Base-by-base conservation (phyloP, 202 grass and related monocot genomes). In the Cymbopogon flexuosus region DNA sequence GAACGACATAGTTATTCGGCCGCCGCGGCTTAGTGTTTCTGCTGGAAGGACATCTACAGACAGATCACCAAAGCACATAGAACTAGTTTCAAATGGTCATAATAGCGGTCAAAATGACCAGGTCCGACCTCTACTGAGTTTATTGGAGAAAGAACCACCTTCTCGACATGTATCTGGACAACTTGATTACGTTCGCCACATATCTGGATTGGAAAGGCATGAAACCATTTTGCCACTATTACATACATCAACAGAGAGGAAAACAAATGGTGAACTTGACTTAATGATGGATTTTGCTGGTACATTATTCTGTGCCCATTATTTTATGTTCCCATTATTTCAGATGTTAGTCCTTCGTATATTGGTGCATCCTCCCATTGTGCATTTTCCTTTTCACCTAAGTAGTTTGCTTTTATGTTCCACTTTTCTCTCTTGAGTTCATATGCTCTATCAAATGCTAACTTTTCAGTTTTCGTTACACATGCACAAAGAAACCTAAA, bases 141-240 rank as follows among this genome's bases (percentile, higher is more conserved):
- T 99, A 78, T 86, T 99, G 84, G 96, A 91, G 74, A 99, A 99
- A 82, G 96, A 99, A 83, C 90, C 93, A 36, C 92, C 92, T 62
- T 99, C 96, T 39, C 96, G 96, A 33, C 90, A 91, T 86, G 92
- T 93, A 83, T 99, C 96, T 83, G 96, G 96, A 49, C 96, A 99
- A 82, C 88, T 99, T 77, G 96, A 99, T 87, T 95, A 96, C n/a
- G 87, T 88, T 66, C 76, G 81, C 45, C 90, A 95, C 42, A 78
- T 96, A 49, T 95, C 96, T 88, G 96, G 96, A 81, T 63, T 99
- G 73, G 92, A 91, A 90, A 94, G 81, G 43, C 96, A 99, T 84
- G 96, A 99, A 80, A 99, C 92, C 49, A 96, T 99, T 80, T 88
- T 99, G 72, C 96, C 96, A 43, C 89, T 99, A 64, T 86, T 99